Base-by-base conservation (phyloP, 345 rosid species). In the Camelina hispida region DNA sequence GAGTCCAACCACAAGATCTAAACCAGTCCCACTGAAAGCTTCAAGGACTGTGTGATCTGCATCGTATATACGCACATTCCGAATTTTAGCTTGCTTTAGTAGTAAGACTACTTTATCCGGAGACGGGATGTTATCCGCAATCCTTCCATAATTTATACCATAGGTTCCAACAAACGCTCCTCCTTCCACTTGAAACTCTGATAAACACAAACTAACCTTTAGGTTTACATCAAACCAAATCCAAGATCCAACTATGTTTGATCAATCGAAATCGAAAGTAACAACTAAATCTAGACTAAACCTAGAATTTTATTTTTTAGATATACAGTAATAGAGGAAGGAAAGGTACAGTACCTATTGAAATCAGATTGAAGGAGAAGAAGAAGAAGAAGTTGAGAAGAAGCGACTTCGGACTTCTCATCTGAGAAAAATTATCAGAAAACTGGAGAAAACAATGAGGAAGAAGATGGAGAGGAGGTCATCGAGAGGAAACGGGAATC, bases 121-220 rank as follows among this genome's bases (percentile, higher is more conserved):
- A 16, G 99, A 87, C 11, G 93, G 98, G 3, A 95, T 88, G 82
- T 95, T 92, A 83, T 95, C 88, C 6, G 99, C 99, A 25, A 95
- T 51, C 79, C 96, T 87, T 68, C 99, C 99, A 74, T 95, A 95
- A 60, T 95, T 95, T 81, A 95, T 90, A 54, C 99, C 99, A 62
- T 92, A 95, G 15, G 98, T 87, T 69, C 99, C 98, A 1, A 85
- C 84, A 75, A 95, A 92, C 53, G 89, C 90, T 76, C 84, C 82
- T 65, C 85, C 2, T 34, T 34, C 37, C 5, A 81, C 76, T 59
- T 57, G 13, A 25, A 80, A 76, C 50, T 72, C 98, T 88, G 87
- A 28, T 28, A 71, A 14, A 32, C 66, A 65, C 10, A 35, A 25
- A 25, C 28, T 0, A 35, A 35, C 38, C 38, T 34, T 35, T 9